Evolutionary conservation across 1,284 basidiomycete species (phyloP), one percentile per base, ranked within the genome.

Genomic region (Testicularia cyperi): DNA sequence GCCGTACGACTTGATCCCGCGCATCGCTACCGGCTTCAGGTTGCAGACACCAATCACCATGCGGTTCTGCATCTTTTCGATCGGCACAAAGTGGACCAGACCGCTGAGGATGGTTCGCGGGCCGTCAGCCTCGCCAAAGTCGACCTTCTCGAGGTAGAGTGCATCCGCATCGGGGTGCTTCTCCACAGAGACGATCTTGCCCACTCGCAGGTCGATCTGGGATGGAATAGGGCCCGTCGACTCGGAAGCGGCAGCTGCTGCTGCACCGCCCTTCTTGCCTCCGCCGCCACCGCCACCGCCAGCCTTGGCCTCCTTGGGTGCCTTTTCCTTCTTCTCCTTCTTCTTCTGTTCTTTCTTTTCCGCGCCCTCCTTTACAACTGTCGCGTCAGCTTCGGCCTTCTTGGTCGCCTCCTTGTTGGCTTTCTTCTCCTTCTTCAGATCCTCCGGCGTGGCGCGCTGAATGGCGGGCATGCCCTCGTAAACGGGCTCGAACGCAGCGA

Each of bases 1-100:
- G 19, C 64, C 74, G 53, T 66, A 67, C 47, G 65, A 70, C 69
- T 75, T 75, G 56, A 76, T 75, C 30, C 74, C 74, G n/a, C 74
- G 54, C 73, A 76, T 76, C 16, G 71, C 49, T 5, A 43, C 64
- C 3, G 74, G 74, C 64, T 76, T 76, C 37, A 76, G 60, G 47
- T 76, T 76, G 68, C 73, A 75, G 15, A 76, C 63, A 28, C 72
- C 72, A 8, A 76, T 65, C 18, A 75, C 73, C 58, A 62, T 55
- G 18, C 74, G 60, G 45, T 71, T 68, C 41, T 65, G 46, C 73
- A 76, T 74, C 64, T 74, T 44, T 24, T 76, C 74, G 34, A 75
- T 71, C 22, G 74, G 72, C 21, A 76, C 73, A 46, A 60, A 76
- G 48, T 75, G 52, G 28, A 76, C 74, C 28, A 76, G 51, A 19